phyloP scores from a whole-genome alignment of 2,329 filamentous ascomycete species.

The Pochonia chlamydosporia region DNA sequence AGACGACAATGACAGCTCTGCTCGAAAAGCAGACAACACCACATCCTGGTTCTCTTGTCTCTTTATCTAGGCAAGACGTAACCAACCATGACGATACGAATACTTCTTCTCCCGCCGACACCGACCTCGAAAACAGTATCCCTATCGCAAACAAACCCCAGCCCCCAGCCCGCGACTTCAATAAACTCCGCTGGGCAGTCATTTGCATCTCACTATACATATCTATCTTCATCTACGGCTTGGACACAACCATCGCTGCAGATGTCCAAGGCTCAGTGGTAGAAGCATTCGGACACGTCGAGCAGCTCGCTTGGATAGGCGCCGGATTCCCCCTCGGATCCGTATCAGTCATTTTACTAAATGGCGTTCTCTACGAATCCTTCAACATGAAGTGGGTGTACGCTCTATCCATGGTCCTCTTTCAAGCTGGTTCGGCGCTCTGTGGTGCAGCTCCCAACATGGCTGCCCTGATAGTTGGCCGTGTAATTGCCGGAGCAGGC shows the following conservation, averaged over 20 bases:
- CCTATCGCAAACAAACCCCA: too few relatives aligned
- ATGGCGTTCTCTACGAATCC: constrained; percentile 25
- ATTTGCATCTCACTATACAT: too few relatives aligned
- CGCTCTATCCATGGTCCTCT: constrained; percentile 15
- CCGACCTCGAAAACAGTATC: too few relatives aligned
- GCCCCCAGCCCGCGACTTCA: too few relatives aligned
- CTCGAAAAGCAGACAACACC: too few relatives aligned
- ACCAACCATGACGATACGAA: too few relatives aligned
- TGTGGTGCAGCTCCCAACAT: constrained; percentile 24
- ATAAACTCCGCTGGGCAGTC: too few relatives aligned
- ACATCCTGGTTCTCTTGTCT: too few relatives aligned
- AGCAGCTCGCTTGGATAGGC: constrained; percentile 27
- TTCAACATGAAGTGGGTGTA: constrained; percentile 26
- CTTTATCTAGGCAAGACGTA: too few relatives aligned
- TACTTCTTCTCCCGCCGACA: too few relatives aligned
- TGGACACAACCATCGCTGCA: constrained; percentile 20
- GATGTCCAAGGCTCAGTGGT: constrained; percentile 21
- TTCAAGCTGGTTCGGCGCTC: constrained; percentile 20
- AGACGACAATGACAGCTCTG: too few relatives aligned
- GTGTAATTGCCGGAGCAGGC: constrained; percentile 19
- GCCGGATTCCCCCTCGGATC: constrained; percentile 20
- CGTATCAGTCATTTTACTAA: constrained; percentile 19
- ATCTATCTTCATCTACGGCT: constrained; percentile 6
- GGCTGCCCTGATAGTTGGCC: constrained; percentile 29
- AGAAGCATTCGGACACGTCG: constrained; percentile 28